Base-by-base conservation (phyloP, 257 asterid genomes). In the Primulina huaijiensis region DNA sequence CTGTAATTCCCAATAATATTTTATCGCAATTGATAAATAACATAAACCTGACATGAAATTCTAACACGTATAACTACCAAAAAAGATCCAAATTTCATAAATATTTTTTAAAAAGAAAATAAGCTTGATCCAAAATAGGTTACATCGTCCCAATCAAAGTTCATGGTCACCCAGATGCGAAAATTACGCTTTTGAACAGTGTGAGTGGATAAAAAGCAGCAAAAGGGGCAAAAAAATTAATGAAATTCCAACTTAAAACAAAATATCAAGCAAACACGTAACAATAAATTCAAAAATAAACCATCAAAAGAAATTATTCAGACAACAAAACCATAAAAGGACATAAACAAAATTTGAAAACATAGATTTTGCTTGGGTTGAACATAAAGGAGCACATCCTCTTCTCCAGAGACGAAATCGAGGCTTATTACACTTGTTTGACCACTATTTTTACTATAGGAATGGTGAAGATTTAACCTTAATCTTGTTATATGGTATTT, bases 1-100 rank as follows among this genome's bases (percentile, higher is more conserved):
- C 80, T 75, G 80, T 67, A 60, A 64, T 30, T 20, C 46, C 62
- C 25, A 73, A 60, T 14, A 20, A 29, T 5, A 55, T 60, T 34
- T 9, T 1, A 55, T 9, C 63, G 23, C 25, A 30, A 46, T 7
- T 20, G 67, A 38, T 53, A 55, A 57, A 64, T 10, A 46, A 40
- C 17, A 40, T 11, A 5, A 9, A 31, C 46, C 62, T 20, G 17
- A n/a, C 67, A 46, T 8, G 16, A 4, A 61, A 19, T 37, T 43
- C n/a, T 58, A 27, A 46, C 62, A 43, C 19, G 14, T 33, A 43
- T 53, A 68, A 21, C 38, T 57, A 7, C 23, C 21, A 68, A 53
- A 34, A 29, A 52, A 7, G 25, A 55, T 20, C 6, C 43, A 7
- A 21, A 21, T 25, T 68, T 64, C 60, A 34, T 34, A 35, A 20